Evolutionary conservation across 2,329 filamentous ascomycete species (phyloP), one percentile per base, ranked within the genome.

Genomic region (Colletotrichum neosansevieriae): DNA sequence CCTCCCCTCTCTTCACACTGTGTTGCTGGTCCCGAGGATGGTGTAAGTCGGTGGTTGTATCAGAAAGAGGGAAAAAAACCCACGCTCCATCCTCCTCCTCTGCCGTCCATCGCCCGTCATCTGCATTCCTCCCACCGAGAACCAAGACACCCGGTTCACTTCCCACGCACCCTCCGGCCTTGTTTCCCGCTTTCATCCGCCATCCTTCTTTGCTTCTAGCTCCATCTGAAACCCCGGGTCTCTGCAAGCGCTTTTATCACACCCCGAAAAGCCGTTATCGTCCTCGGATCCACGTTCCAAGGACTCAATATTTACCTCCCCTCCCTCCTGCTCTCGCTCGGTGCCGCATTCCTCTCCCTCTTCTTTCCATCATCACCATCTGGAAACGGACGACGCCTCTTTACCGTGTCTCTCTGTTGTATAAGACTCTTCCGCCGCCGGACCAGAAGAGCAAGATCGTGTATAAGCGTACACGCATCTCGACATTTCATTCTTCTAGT

Each of bases 401-500:
- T 24, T 42, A 13, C 40, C 50, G 58, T 59, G 32, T 63, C 49
- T 32, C 32, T 17, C 12, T 19, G n/a, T 38, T 49, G 42, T 60
- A 24, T 45, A 45, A 60, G 49, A 70, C 67, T 49, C 34, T 32
- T 13, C 44, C 57, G 61, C 47, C 62, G 58, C 47, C 69, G 51
- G 53, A 63, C 57, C 42, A 63, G 32, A 53, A 67, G 49, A 61
- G 29, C 29, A 63, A 29, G 63, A 67, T 53, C 67, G 67, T 68
- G 66, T 68, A 65, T n/a, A 65, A 65, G 32, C 62, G 13, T 50
- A 56, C 67, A 67, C 63, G 44, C 53, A 67, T 49, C 57, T 45
- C 67, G 63, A 38, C 58, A 58, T 56, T 68, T 67, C 57, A 58
- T 54, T 68, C 63, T 54, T 72, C 59, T 70, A 73, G 72, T 60